These are phyloP conservation scores for Asparagopsis taxiformis DNA, from an alignment of 31 red algal genomes.

Conservation along the genomic window DNA sequence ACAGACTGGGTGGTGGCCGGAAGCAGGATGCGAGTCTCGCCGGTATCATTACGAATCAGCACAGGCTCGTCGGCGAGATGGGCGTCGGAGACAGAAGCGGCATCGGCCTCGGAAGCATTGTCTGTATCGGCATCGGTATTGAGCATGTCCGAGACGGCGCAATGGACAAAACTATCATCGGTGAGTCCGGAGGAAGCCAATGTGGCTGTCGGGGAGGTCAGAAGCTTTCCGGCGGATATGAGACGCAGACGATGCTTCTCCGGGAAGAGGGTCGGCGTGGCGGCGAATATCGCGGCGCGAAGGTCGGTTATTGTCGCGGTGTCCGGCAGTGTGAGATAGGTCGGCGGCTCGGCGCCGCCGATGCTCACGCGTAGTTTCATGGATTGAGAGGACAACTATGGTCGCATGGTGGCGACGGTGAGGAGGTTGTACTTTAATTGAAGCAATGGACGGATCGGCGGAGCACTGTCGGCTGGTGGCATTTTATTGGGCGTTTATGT, in stretches of 20 bases:
- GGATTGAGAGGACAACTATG: not conserved
- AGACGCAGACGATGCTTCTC: constrained; percentile 23
- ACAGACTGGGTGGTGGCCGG: constrained; percentile 14
- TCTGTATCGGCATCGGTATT: not conserved
- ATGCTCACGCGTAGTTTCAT: constrained; percentile 10
- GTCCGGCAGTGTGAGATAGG: constrained; percentile 3
- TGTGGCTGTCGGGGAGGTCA: not conserved
- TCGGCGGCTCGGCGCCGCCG: constrained; percentile 1
- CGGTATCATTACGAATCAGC: not conserved
- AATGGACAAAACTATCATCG: constrained; percentile 27
- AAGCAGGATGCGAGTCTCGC: constrained; percentile 5
- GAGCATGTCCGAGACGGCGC: constrained; percentile 16
- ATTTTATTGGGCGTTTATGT: too few relatives aligned
- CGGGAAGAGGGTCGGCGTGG: constrained; percentile 14
- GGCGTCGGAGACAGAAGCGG: too few relatives aligned
- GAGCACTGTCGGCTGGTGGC: too few relatives aligned
- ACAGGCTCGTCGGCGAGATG: not conserved
- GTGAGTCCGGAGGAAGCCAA: constrained; percentile 5
- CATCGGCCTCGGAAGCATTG: constrained; percentile 3
- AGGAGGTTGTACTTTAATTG: not conserved
- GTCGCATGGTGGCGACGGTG: not conserved
- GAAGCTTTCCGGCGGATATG: constrained; percentile 25
- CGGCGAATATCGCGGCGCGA: constrained; percentile 6
- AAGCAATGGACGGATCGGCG: too few relatives aligned
- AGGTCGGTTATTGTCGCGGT: constrained; percentile 12